A percentile compares a stretch with the other conserved stretches of the same genome.
Evolutionary conservation across 768 basidiomycete species (phyloP).

Genomic region (Auriculariales sp.): DNA sequence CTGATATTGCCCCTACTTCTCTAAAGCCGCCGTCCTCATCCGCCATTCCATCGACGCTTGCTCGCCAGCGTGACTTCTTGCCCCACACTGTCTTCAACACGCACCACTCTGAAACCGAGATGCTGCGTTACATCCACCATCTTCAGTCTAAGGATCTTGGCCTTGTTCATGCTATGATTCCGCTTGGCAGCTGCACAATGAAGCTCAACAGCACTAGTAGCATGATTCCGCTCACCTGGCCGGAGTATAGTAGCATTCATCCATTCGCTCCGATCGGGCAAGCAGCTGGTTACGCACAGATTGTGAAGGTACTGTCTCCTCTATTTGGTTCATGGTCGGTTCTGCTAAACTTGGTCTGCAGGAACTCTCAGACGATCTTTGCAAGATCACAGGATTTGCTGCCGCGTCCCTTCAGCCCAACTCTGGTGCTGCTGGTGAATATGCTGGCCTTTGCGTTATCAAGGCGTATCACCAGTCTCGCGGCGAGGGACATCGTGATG

Average conservation of each 20-base stretch:
- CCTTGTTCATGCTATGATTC: conserved; percentile 92
- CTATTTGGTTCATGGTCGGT: background rate
- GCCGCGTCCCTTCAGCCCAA: conserved; percentile 96
- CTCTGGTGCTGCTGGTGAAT: conserved; percentile 96
- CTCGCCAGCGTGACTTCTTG: conserved; percentile 56
- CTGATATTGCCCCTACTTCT: conserved; percentile 4
- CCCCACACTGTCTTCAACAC: conserved; percentile 88
- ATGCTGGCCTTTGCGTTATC: conserved; percentile 88
- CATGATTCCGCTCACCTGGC: conserved; percentile 93
- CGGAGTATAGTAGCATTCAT: conserved; percentile 80
- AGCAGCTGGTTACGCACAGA: conserved; percentile 68
- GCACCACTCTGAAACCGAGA: conserved; percentile 96
- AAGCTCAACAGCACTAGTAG: conserved; percentile 97
- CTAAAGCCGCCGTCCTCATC: conserved; percentile 6
- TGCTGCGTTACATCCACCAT: conserved; percentile 92
- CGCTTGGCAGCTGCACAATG: conserved; percentile 93
- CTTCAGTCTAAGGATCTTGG: conserved; percentile 90
- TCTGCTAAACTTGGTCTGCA: conserved; percentile 18
- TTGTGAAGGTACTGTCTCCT: conserved; percentile 48
- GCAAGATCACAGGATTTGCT: conserved; percentile 92
- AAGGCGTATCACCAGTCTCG: conserved; percentile 86
- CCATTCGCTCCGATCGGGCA: conserved; percentile 88
- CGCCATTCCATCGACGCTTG: conserved; percentile 41
- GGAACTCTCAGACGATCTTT: conserved; percentile 86
- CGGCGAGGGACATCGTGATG: conserved; percentile 70